A percentile compares a stretch with the other conserved stretches of the same genome.
Conservation (phyloP, 257 asterid species). For the Fraxinus cuspidata region DNA sequence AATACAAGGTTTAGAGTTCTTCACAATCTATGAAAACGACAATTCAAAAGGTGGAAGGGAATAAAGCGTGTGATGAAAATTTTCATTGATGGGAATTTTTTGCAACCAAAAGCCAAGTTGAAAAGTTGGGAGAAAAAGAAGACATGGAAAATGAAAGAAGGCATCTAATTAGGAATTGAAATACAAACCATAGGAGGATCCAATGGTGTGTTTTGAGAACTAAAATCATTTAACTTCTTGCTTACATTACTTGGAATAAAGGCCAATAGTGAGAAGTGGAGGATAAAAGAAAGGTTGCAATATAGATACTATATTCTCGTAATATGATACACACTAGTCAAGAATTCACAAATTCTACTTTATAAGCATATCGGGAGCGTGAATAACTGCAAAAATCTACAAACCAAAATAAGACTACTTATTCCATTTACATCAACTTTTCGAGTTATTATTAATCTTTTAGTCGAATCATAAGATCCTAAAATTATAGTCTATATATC, state of each 20-base stretch:
- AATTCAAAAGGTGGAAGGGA: slow-evolving; percentile 22
- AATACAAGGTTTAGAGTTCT: not conserved
- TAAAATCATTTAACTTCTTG: not conserved
- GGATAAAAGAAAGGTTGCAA: not conserved
- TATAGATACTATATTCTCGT: not conserved
- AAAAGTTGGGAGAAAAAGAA: not conserved
- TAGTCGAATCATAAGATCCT: not conserved
- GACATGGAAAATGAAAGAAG: not conserved
- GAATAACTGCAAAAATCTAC: not conserved
- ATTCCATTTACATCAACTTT: not conserved
- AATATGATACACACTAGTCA: not conserved
- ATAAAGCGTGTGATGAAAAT: slow-evolving; percentile 26
- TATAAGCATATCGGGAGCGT: not conserved
- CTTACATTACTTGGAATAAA: slow-evolving; percentile 1
- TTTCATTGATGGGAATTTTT: slow-evolving; percentile 11
- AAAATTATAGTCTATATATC: not conserved
- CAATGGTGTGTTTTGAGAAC: slow-evolving; percentile 1
- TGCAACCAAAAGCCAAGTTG: slow-evolving; percentile 7
- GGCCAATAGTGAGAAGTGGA: slow-evolving; percentile 2
- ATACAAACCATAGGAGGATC: not conserved
- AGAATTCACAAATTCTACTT: not conserved
- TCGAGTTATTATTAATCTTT: not conserved
- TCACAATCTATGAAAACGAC: not conserved
- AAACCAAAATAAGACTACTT: not conserved
- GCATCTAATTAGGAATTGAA: not conserved